Evolutionary conservation across 2,329 filamentous ascomycete species (phyloP).

Genomic region (Colletotrichum horii): DNA sequence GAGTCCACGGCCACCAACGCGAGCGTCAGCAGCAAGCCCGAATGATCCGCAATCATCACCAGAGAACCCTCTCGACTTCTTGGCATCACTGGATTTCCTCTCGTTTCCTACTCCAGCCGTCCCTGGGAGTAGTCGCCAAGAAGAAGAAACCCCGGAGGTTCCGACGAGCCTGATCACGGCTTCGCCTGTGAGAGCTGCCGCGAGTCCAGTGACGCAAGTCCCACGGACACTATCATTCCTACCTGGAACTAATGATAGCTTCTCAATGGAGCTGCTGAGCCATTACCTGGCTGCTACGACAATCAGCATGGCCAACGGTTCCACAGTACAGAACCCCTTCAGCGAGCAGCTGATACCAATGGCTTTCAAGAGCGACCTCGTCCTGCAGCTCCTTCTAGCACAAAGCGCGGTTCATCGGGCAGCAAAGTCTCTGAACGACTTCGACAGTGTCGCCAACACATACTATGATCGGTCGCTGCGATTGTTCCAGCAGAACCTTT

Average conservation of each 20-base stretch:
- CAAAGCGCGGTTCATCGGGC: constrained; percentile 46
- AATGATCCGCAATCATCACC: background rate
- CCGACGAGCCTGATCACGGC: background rate
- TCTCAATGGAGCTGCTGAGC: constrained; percentile 48
- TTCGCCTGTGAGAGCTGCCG: background rate
- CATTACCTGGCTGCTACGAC: constrained; percentile 50
- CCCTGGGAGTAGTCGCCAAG: background rate
- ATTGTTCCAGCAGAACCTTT: constrained; percentile 34
- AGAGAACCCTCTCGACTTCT: background rate
- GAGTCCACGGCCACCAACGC: background rate
- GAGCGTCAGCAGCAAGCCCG: background rate
- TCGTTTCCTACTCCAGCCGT: background rate
- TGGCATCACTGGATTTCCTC: background rate
- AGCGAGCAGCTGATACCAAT: constrained; percentile 49
- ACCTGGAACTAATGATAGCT: constrained; percentile 23
- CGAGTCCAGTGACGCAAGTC: background rate
- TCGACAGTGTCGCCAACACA: constrained; percentile 35
- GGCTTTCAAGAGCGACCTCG: constrained; percentile 48
- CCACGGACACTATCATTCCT: background rate
- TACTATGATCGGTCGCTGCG: constrained; percentile 41
- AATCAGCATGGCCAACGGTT: constrained; percentile 52
- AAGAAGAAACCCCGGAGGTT: background rate
- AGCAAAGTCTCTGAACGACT: constrained; percentile 29
- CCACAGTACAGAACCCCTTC: constrained; percentile 50
- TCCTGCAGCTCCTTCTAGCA: constrained; percentile 50